phyloP scores from a whole-genome alignment of 257 asterid species.

The Nicotiana noctiflora region DNA sequence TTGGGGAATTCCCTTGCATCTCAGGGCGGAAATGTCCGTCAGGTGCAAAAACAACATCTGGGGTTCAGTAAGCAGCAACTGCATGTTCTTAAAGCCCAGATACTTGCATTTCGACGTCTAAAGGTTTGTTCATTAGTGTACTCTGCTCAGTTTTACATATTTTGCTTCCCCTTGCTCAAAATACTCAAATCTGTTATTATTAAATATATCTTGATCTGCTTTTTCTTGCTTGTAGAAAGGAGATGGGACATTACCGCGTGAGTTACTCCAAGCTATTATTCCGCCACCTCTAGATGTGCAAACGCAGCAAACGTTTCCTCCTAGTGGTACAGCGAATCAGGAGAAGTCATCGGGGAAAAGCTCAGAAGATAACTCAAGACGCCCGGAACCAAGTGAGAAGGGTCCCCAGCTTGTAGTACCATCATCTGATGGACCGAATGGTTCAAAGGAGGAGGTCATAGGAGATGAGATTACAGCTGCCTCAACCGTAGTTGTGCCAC shows the following conservation, averaged over 20 bases:
- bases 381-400: slow-evolving; percentile 49
- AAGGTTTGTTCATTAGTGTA: slow-evolving; percentile 55
- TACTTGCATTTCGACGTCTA: slow-evolving; percentile 94
- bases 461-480: slow-evolving; percentile 49
- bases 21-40: slow-evolving; percentile 45
- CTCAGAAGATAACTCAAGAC: slow-evolving; percentile 45
- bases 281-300: slow-evolving; percentile 78
- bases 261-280: slow-evolving; percentile 81
- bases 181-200: slow-evolving; percentile 7
- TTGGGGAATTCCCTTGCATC: slow-evolving; percentile 44
- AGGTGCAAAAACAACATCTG: slow-evolving; percentile 35
- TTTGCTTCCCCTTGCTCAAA: slow-evolving; percentile 12
- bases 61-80: slow-evolving; percentile 94
- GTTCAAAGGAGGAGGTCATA: slow-evolving; percentile 41
- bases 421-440: slow-evolving; percentile 30
- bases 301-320: slow-evolving; percentile 41
- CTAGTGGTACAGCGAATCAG: slow-evolving; percentile 41
- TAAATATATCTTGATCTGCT: slow-evolving; percentile 9
- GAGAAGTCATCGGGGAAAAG: slow-evolving; percentile 47
- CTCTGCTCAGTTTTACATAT: neutral
- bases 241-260: slow-evolving; percentile 82
- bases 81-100: slow-evolving; percentile 96
- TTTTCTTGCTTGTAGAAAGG: slow-evolving; percentile 67
- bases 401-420: slow-evolving; percentile 37
- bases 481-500: slow-evolving; percentile 29